Conservation (phyloP, 495 filamentous ascomycete species). For the Lichenothelia convexa region DNA sequence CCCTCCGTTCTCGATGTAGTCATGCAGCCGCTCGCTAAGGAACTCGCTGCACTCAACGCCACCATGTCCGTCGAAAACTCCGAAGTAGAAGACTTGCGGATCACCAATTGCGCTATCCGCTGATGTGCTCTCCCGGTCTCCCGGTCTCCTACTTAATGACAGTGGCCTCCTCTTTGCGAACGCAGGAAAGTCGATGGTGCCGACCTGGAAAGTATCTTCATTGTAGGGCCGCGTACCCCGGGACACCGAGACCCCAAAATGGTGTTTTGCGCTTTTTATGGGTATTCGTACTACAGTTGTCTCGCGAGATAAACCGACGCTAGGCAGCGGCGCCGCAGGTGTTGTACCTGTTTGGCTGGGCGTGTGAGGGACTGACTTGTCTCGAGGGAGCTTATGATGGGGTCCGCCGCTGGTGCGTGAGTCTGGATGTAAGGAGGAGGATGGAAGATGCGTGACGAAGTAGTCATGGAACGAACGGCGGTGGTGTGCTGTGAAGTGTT, state of each 20-base stretch:
- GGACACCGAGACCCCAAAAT: constrained; percentile 66
- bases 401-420: constrained; percentile 42
- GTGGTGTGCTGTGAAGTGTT: too few relatives aligned
- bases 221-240: constrained; percentile 72
- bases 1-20: constrained; percentile 69
- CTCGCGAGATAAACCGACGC: constrained; percentile 36
- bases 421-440: constrained; percentile 83
- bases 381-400: constrained; percentile 67
- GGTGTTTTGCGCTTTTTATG: constrained; percentile 80
- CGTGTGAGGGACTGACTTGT: constrained; percentile 63
- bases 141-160: constrained; percentile 34
- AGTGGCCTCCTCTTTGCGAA: constrained; percentile 70
- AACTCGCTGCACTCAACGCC: constrained; percentile 79
- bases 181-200: constrained; percentile 77
- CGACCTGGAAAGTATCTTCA: constrained; percentile 89
- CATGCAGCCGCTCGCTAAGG: constrained; percentile 65
- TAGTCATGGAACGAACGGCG: constrained; percentile 74
- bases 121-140: constrained; percentile 29
- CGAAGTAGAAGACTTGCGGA: constrained; percentile 94
- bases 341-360: constrained; percentile 32
- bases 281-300: constrained; percentile 97
- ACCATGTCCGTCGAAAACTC: constrained; percentile 90
- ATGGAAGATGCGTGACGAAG: constrained; percentile 89
- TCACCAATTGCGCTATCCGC: constrained; percentile 67
- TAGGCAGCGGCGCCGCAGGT: constrained; percentile 14